These are phyloP conservation scores for Boletus edulis DNA, from an alignment of 768 basidiomycete species.

Conservation along the genomic window DNA sequence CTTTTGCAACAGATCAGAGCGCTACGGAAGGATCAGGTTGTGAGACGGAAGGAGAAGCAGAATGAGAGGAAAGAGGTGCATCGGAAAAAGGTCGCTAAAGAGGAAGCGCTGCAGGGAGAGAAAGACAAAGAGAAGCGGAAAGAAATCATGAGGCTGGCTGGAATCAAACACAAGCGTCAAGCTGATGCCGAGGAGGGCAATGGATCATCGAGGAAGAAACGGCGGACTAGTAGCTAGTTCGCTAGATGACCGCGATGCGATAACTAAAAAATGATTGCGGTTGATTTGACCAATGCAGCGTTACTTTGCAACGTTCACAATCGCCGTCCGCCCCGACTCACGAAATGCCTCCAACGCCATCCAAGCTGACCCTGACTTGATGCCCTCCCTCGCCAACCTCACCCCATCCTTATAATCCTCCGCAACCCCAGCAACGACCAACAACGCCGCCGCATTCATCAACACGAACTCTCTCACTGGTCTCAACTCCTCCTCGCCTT, in stretches of 20 bases:
- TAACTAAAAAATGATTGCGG: too few species aligned
- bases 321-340: conserved; percentile 27
- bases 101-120: conserved; percentile 56
- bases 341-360: conserved; percentile 39
- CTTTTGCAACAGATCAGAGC: conserved; percentile 93
- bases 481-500: conserved; percentile 46
- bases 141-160: conserved; percentile 68
- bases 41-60: conserved; percentile 81
- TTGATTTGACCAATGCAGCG: too few species aligned
- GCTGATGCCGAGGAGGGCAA: conserved; percentile 56
- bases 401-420: conserved; percentile 69
- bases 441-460: conserved; percentile 84
- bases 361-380: conserved; percentile 61
- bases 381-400: conserved; percentile 57
- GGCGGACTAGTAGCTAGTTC: conserved; percentile 36
- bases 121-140: conserved; percentile 78
- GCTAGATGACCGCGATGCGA: too few species aligned
- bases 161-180: conserved; percentile 71
- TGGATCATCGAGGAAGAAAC: conserved; percentile 43
- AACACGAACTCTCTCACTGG: conserved; percentile 81
- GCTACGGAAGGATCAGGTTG: conserved; percentile 84
- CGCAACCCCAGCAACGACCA: conserved; percentile 82
- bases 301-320: too few species aligned
- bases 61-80: conserved; percentile 67
- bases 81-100: conserved; percentile 71